These are phyloP conservation scores for Trichosanthes cucumerina DNA, from an alignment of 306 rosid species.

Conservation along the genomic window DNA sequence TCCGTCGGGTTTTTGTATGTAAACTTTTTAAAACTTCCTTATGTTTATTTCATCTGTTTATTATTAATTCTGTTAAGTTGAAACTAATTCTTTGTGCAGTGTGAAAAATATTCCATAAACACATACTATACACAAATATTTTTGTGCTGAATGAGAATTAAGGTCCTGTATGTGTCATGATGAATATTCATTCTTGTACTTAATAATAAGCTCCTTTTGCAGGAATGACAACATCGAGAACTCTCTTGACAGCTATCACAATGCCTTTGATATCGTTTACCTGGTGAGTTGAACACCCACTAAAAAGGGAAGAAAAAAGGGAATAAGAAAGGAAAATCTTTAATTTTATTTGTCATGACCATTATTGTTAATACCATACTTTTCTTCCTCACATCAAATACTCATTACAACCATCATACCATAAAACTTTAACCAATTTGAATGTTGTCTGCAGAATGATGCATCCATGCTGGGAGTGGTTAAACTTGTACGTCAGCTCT, in stretches of 20 bases:
- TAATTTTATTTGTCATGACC: background rate
- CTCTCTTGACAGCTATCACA: constrained; percentile 53
- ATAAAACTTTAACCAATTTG: background rate
- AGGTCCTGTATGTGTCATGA: background rate
- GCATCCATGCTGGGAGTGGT: constrained; percentile 73
- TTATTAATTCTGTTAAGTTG: background rate
- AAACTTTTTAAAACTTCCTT: background rate
- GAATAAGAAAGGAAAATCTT: background rate
- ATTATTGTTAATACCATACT: background rate
- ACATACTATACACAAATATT: background rate
- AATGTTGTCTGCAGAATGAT: constrained; percentile 69
- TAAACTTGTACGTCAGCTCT: constrained; percentile 54
- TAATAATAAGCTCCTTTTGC: constrained; percentile 18
- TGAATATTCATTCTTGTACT: background rate
- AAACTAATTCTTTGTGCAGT: background rate
- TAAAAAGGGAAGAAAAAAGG: background rate
- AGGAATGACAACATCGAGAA: constrained; percentile 71
- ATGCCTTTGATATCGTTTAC: constrained; percentile 73
- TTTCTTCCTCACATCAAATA: background rate
- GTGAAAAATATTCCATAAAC: background rate
- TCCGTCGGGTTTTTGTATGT: constrained; percentile 89
- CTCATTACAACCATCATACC: background rate
- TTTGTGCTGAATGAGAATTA: background rate
- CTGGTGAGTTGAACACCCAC: constrained; percentile 43
- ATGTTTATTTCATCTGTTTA: background rate